These are phyloP conservation scores for Fusarium dlaminii DNA, from an alignment of 2,329 filamentous ascomycete species.

Conservation along the genomic window DNA sequence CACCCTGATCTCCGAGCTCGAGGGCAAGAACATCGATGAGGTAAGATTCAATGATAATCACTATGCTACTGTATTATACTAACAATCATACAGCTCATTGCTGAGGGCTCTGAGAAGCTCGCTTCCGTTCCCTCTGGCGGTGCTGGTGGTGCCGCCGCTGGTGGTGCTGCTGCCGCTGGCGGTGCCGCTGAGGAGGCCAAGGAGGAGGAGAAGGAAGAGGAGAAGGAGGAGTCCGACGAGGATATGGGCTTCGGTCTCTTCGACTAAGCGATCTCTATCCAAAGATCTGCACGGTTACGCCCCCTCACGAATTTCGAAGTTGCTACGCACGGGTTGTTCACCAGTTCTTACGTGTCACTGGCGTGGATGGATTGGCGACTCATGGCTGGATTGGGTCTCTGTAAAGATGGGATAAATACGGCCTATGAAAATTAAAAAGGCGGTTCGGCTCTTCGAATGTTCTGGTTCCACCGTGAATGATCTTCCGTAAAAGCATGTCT, in stretches of 20 bases:
- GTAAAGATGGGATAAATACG: constrained; percentile 43
- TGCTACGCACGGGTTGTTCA: constrained; percentile 46
- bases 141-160: constrained; percentile 74
- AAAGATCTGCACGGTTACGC: constrained; percentile 45
- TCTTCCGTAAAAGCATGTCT: not conserved
- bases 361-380: constrained; percentile 46
- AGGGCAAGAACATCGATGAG: constrained; percentile 93
- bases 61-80: constrained; percentile 12
- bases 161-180: constrained; percentile 73
- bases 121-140: constrained; percentile 97
- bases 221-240: constrained; percentile 70
- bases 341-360: constrained; percentile 45
- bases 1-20: constrained; percentile 87
- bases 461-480: not conserved
- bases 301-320: constrained; percentile 48
- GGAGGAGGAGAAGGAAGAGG: constrained; percentile 84
- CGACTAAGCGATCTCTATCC: constrained; percentile 65
- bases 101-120: constrained; percentile 90
- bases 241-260: constrained; percentile 82
- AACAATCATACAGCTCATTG: constrained; percentile 75
- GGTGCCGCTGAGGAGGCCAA: constrained; percentile 75
- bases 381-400: constrained; percentile 45
- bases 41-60: constrained; percentile 60
- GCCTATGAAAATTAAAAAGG: constrained; percentile 45
- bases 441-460: constrained; percentile 41